Evolutionary conservation across 352 stramenopile genomes (phyloP), one percentile per base, ranked within the genome.

Genomic region (Poterioochromonas sp.): DNA sequence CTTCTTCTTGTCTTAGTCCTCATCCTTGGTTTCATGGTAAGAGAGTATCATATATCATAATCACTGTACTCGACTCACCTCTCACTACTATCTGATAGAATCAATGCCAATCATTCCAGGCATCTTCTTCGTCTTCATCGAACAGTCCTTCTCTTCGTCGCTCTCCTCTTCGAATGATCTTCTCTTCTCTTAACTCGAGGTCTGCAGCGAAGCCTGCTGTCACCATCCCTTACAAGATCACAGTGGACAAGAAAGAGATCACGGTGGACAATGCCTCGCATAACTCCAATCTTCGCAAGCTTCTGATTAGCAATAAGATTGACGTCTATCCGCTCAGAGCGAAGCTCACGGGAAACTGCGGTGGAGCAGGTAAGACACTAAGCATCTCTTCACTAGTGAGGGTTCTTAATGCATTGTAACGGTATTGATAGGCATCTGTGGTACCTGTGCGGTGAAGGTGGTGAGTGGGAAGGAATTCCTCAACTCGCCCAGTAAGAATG

Each of bases 241-340:
- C 5, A 8, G 68, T 76, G 35, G 68, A 76, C 58, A 5, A 37
- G 37, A 76, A 76, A 62, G 29, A 8, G 1, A 62, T 76, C 5
- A n/a, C 3, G n/a, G 26, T 15, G 3, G 8, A 8, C 5, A 37
- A 76, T 40, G 29, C 2, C n/a, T 26, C 80, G 11, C 79, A 76
- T 18, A n/a, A n/a, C n/a, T n/a, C n/a, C n/a, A 85, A 85, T 69
- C 76, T 85, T 20, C 65, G 82, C 44, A 85, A 85, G 49, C 51
- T 65, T 12, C 68, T 85, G 43, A 84, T 85, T 60, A 73, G 80
- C 22, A 86, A 86, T 35, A 83, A 81, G 22, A 78, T 85, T 64
- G 82, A 85, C 39, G 82, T 85, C 40, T 85, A 85, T 73, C 81
- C 81, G 35, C 70, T 85, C 37, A 78, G 80, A 49, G 81, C 69